Base-by-base conservation (phyloP, 2,329 filamentous ascomycete genomes). In the Paracoccidioides brasiliensis region DNA sequence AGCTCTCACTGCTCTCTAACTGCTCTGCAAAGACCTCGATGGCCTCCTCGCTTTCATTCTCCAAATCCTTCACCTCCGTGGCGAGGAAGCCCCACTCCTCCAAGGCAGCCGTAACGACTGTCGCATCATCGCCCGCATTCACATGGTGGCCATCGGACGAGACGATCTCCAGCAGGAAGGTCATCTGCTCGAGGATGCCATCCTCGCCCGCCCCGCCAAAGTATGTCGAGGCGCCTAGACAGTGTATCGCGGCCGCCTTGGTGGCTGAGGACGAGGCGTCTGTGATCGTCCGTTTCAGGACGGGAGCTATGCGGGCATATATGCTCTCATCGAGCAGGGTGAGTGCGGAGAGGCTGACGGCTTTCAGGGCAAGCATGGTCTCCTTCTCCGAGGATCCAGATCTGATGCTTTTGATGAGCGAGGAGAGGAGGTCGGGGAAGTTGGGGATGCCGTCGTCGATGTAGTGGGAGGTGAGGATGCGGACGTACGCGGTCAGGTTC, bases 21-120 rank as follows among this genome's bases (percentile, higher is more conserved):
- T 95, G 90, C 50, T 95, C 89, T 44, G 88, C 83, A 62, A 95
- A 89, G 1, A 85, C 83, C 54, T 93, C 86, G 63, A 93, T 80
- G 14, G 87, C 85, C 33, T 81, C 73, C 60, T 88, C 83, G 37
- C 85, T 88, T 58, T 83, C 78, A 14, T 80, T 78, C 61, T 87
- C 82, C 45, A 90, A 76, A 63, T 91, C 86, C 3, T 90, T 84
- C 5, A 91, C 74, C 58, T 86, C 81, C 3, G 86, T 90, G 4
- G 86, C 86, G 4, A 94, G 78, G 60, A 91, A 85, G 0, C 84
- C 85, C 87, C 88, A 95, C 57, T 84, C 82, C 60, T 85, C 80
- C 1, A 94, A 74, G 0, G 88, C 87, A 0, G 88, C 86, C 3
- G 81, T 77, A 1, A 95, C 88, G 1, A 89, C 80, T 2, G 76